Evolutionary conservation across 306 rosid species (phyloP), one percentile per base, ranked within the genome.

Genomic region (Cajanus cajan): DNA sequence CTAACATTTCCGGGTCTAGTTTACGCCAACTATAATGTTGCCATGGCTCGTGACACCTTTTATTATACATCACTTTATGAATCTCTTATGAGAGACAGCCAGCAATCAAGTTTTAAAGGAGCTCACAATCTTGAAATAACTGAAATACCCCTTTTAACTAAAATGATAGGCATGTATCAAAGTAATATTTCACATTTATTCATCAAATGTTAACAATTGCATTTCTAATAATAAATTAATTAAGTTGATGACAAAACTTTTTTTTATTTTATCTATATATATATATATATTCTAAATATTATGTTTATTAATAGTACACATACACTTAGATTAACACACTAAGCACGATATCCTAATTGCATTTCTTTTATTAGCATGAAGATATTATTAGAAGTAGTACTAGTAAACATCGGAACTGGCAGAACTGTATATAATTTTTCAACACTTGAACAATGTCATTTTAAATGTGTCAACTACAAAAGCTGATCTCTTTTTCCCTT

Each of bases 1-100:
- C 1, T 55, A 63, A 12, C 62, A 54, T 68, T 57, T 50, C 25
- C 6, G 79, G 74, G 47, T 25, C 36, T 34, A 31, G 2, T 21
- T 4, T 55, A 67, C 83, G 74, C 75, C 13, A 77, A 77, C 65
- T 51, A n/a, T 21, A 21, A 7, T 5, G 3, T 34, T 50, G 65
- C 4, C 25, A n/a, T 66, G 22, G 51, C 33, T 36, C 37, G 66
- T 50, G 40, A 75, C 36, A 34, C 33, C 37, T 31, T 61, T 31
- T 45, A 7, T 31, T 24, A 36, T 21, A 14, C 40, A 4, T 65
- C 51, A 34, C 34, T 65, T 36, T 77, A 47, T 21, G 10, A 36
- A 21, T 65, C 67, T 51, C 44, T 18, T 16, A 25, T 16, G 6
- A 13, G 51, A 64, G 54, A 76, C 80, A 48, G 8, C 65, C 48